Evolutionary conservation across 2,329 filamentous ascomycete species (phyloP).

Genomic region (Hypoxylon rubiginosum): DNA sequence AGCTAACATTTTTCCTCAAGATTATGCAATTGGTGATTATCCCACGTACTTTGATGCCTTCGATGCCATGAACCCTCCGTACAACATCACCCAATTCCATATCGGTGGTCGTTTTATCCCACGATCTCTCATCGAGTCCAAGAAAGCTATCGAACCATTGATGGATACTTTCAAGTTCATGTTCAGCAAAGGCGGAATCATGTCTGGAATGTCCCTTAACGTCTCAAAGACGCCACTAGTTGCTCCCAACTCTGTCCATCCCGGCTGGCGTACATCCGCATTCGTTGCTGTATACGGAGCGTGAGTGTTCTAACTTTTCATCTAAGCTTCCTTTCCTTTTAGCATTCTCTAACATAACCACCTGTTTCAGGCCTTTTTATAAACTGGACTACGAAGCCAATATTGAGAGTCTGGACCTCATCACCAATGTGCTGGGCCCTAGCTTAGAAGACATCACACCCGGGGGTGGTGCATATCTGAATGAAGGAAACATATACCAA

Average conservation of each 20-base stretch:
- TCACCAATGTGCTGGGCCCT: too few species aligned
- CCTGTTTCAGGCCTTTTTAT: too few species aligned
- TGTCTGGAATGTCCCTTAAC: conserved; percentile 48
- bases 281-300: not conserved
- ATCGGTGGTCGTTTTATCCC: conserved; percentile 37
- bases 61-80: conserved; percentile 9
- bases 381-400: too few species aligned
- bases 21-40: conserved; percentile 7
- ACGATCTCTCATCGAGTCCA: conserved; percentile 12
- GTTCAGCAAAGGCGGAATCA: conserved; percentile 45
- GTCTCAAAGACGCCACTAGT: conserved; percentile 41
- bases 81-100: conserved; percentile 35
- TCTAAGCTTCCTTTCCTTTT: too few species aligned
- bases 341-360: too few species aligned
- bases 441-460: too few species aligned
- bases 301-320: not conserved
- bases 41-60: conserved; percentile 32
- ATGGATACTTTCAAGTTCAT: conserved; percentile 48
- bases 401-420: too few species aligned
- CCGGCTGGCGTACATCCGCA: conserved; percentile 49
- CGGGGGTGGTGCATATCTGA: not conserved
- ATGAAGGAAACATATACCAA: too few species aligned
- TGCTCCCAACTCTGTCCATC: conserved; percentile 50
- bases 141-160: conserved; percentile 34
- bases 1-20: not conserved